Base-by-base conservation (phyloP, 2,329 filamentous ascomycete genomes). In the Laburnicola sp. region DNA sequence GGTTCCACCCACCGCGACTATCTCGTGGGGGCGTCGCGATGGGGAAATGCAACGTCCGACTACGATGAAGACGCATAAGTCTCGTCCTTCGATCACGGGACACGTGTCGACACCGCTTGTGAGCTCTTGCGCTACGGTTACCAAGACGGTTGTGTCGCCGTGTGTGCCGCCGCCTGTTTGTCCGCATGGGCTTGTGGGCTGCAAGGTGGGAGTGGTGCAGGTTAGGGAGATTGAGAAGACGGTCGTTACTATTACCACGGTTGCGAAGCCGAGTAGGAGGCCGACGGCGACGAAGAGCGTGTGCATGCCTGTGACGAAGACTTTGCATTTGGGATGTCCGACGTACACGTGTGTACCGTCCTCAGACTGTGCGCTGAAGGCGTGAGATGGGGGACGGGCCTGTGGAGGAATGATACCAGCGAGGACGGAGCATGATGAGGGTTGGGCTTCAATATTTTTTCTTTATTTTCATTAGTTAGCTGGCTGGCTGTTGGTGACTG, bases 261-360 rank as follows among this genome's bases (percentile, higher is more conserved):
- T 53, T 21, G 44, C 25, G 35, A 45, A 51, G 21, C 32, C 44
- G 8, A 42, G 8, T 21, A 21, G 21, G 28, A 48, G 48, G 34
- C 43, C 46, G 7, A 27, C 31, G 16, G 21, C 45, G 10, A 27
- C 46, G 35, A 36, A 26, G 27, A 35, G 35, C 42, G 49, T 26
- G 39, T 51, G 43, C 32, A 48, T 48, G 27, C 34, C 38, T 16
- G 51, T 50, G 28, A 62, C 57, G 31, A 56, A 34, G 45, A 56
- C 54, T 9, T 35, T 50, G n/a, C 34, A 35, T 30, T n/a, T 34
- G 31, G 38, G 40, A 11, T 65, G 62, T 49, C 62, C 62, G 27
- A 65, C 60, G 10, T 65, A 52, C 40, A 63, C 60, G 39, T 65
- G 62, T 53, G 60, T 63, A 35, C 58, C 61, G 28, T 49, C 43